A percentile compares a stretch with the other conserved stretches of the same genome.
These are phyloP conservation scores for Quercus bicolor DNA, from an alignment of 306 rosid genomes.

Conservation along the genomic window DNA sequence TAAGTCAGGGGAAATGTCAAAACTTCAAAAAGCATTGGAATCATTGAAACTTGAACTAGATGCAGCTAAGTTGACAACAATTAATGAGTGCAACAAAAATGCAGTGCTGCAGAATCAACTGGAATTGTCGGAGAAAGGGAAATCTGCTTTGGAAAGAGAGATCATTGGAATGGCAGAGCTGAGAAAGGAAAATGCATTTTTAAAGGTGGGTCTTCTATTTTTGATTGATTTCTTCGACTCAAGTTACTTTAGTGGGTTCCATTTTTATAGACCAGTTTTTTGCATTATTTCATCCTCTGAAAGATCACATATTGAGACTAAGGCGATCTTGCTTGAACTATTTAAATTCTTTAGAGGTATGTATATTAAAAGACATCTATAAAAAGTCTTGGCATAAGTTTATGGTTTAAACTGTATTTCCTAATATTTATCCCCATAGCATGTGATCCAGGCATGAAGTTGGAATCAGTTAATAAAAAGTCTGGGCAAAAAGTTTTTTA, in stretches of 20 bases:
- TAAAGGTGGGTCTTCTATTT: conserved; percentile 51
- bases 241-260: conserved; percentile 4
- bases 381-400: no score
- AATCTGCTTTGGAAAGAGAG: conserved; percentile 73
- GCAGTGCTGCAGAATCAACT: conserved; percentile 84
- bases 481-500: not conserved
- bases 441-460: not conserved
- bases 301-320: not conserved
- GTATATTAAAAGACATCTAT: not conserved
- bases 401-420: not conserved
- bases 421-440: not conserved
- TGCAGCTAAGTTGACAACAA: conserved; percentile 78
- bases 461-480: not conserved
- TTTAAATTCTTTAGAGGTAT: not conserved
- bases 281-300: not conserved
- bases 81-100: conserved; percentile 93
- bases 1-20: conserved; percentile 62
- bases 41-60: conserved; percentile 82
- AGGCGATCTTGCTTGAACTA: not conserved
- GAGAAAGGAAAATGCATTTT: conserved; percentile 66
- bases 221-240: not conserved
- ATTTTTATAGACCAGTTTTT: not conserved
- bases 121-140: conserved; percentile 72
- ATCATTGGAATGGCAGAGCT: conserved; percentile 57
- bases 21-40: conserved; percentile 67